Base-by-base conservation (phyloP, 805 yeast genomes). In the Vanderwaltozyma tropicalis region DNA sequence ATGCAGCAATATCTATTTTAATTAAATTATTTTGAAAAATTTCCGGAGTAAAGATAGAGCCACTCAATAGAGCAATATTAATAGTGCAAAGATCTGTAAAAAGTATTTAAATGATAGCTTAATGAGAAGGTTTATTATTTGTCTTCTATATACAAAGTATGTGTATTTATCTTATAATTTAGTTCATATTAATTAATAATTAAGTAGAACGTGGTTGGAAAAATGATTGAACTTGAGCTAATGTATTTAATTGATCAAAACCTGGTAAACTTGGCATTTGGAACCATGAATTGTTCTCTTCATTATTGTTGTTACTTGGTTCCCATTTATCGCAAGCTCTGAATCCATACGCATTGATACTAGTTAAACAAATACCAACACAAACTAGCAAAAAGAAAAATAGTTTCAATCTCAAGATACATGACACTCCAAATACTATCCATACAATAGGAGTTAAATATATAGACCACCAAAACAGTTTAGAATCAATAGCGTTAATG, bases 301-400 rank as follows among this genome's bases (percentile, higher is more conserved):
- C 39, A 17, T 41, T 37, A 18, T 42, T 37, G 24, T 39, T 41
- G 8, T 41, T 35, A 11, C 35, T 38, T 14, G 61, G 62, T 20
- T 94, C 85, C 62, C 88, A 89, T 63, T 83, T 85, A 57, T 88
- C 96, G 61, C 96, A 86, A 50, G 84, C 73, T 19, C 94, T 83
- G 61, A 84, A 89, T 0, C 96, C 96, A 64, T 85, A 67, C 1
- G 94, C 80, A 57, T 89, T 89, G 35, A 94, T 84, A 32, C 78
- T 53, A 0, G 92, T 81, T 43, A 89, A 67, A 3, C 77, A 71
- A 9, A 84, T 56, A 1, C 94, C 87, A 38, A 88, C 75, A 4
- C 64, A 55, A 4, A 82, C 79, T 31, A 84, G 59, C 20, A 79
- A 63, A 44, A 80, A 64, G 50, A 80, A 72, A 30, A 82, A 63